A percentile compares a stretch with the other conserved stretches of the same genome.
Evolutionary conservation across 805 yeast genomes (phyloP).

Genomic region (Naumovozyma dairenensis): DNA sequence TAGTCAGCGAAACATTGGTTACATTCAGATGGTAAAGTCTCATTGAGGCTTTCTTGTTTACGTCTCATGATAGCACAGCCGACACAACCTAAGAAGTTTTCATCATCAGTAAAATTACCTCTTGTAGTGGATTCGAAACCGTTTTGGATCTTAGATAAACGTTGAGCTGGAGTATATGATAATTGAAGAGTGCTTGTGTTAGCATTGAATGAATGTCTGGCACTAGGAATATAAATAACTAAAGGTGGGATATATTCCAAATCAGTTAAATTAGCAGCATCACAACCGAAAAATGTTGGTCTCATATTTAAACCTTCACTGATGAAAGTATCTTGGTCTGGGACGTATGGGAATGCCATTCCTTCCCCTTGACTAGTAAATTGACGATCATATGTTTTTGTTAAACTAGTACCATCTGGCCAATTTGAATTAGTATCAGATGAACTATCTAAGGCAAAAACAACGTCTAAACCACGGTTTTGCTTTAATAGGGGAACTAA

Average conservation of each 20-base stretch:
- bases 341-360: slow-evolving; percentile 73
- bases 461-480: slow-evolving; percentile 48
- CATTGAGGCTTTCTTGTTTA: slow-evolving; percentile 58
- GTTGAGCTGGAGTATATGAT: slow-evolving; percentile 49
- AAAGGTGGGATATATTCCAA: slow-evolving; percentile 56
- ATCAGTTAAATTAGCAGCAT: slow-evolving; percentile 51
- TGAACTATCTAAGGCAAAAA: slow-evolving; percentile 58
- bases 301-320: slow-evolving; percentile 50
- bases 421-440: slow-evolving; percentile 51
- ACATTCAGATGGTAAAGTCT: slow-evolving; percentile 59
- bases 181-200: slow-evolving; percentile 67
- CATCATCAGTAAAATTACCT: slow-evolving; percentile 56
- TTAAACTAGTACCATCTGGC: slow-evolving; percentile 62
- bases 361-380: slow-evolving; percentile 42
- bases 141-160: slow-evolving; percentile 51
- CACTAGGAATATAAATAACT: slow-evolving; percentile 65
- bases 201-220: slow-evolving; percentile 53
- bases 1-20: slow-evolving; percentile 56
- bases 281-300: slow-evolving; percentile 82
- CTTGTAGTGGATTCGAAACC: slow-evolving; percentile 68
- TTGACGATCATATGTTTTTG: slow-evolving; percentile 49
- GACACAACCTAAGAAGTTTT: slow-evolving; percentile 63
- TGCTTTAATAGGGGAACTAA: slow-evolving; percentile 51
- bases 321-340: slow-evolving; percentile 53
- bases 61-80: slow-evolving; percentile 80